Conservation (phyloP, 2,329 filamentous ascomycete genomes). For the Pestalotiopsis sp. region DNA sequence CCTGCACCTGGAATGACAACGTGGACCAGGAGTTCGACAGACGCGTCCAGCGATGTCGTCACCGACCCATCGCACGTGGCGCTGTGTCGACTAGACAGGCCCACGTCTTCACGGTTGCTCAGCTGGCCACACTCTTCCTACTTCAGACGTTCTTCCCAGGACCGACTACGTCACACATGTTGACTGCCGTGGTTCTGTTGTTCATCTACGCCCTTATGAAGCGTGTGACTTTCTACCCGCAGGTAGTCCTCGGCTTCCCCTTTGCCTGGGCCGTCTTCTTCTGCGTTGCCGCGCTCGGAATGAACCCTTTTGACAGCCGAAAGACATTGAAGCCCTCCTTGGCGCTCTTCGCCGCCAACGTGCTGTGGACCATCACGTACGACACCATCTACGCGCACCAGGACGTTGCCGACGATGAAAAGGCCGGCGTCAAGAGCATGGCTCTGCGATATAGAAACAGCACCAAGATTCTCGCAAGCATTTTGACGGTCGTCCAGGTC, state of each 20-base stretch:
- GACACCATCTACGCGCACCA: constrained; percentile 37
- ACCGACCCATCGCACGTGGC: constrained; percentile 52
- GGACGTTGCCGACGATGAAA: constrained; percentile 51
- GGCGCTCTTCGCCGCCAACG: not conserved
- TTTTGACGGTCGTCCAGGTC: constrained; percentile 13
- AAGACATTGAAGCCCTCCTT: constrained; percentile 26
- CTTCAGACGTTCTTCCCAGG: constrained; percentile 28
- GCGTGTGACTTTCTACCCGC: constrained; percentile 54
- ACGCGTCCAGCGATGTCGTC: constrained; percentile 50
- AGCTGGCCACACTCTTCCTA: constrained; percentile 30
- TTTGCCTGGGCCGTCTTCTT: constrained; percentile 54
- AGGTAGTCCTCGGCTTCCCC: constrained; percentile 50
- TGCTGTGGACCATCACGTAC: constrained; percentile 11
- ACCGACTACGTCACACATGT: not conserved
- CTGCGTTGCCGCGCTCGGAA: constrained; percentile 45
- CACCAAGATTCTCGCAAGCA: constrained; percentile 2
- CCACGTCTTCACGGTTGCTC: constrained; percentile 44
- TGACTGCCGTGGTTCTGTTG: constrained; percentile 30
- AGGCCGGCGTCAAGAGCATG: constrained; percentile 52
- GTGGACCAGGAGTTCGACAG: constrained; percentile 57
- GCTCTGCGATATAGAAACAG: constrained; percentile 37
- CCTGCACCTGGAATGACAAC: constrained; percentile 59
- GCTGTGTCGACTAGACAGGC: constrained; percentile 37
- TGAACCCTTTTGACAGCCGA: constrained; percentile 42
- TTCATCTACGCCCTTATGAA: constrained; percentile 53